These are phyloP conservation scores for Dryas integrifolia DNA, from an alignment of 331 rosid species.

Conservation along the genomic window DNA sequence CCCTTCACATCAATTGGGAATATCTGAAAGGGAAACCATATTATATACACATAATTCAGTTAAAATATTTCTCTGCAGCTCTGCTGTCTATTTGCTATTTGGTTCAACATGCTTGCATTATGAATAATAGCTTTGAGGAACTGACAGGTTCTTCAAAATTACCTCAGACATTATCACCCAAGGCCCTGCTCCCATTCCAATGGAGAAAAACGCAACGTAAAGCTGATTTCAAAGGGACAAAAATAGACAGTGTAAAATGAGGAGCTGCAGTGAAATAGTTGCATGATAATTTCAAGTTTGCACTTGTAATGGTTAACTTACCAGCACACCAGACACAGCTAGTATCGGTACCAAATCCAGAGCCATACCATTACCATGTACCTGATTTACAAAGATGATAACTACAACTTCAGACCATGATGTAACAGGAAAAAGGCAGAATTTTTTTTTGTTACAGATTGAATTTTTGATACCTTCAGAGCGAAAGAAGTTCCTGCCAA, in stretches of 20 bases:
- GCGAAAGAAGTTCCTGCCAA: slow-evolving; percentile 65
- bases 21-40: slow-evolving; percentile 39
- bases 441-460: background rate
- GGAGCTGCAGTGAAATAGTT: background rate
- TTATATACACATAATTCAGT: background rate
- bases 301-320: slow-evolving; percentile 29
- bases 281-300: background rate
- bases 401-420: slow-evolving; percentile 23
- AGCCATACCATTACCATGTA: slow-evolving; percentile 43
- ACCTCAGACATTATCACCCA: slow-evolving; percentile 98
- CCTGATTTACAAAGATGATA: slow-evolving; percentile 38
- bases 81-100: background rate
- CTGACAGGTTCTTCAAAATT: background rate
- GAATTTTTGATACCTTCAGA: slow-evolving; percentile 38
- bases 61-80: background rate
- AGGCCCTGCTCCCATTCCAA: slow-evolving; percentile 79
- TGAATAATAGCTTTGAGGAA: background rate
- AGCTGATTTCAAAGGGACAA: slow-evolving; percentile 43
- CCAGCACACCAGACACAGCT: slow-evolving; percentile 63
- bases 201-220: slow-evolving; percentile 60
- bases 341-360: slow-evolving; percentile 55
- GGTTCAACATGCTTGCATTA: background rate
- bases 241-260: background rate
- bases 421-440: background rate
- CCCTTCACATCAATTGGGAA: slow-evolving; percentile 84